A percentile compares a stretch with the other conserved stretches of the same genome.
Evolutionary conservation across 139 green algal species (phyloP).

Genomic region (Axilococcus clingmanii): DNA sequence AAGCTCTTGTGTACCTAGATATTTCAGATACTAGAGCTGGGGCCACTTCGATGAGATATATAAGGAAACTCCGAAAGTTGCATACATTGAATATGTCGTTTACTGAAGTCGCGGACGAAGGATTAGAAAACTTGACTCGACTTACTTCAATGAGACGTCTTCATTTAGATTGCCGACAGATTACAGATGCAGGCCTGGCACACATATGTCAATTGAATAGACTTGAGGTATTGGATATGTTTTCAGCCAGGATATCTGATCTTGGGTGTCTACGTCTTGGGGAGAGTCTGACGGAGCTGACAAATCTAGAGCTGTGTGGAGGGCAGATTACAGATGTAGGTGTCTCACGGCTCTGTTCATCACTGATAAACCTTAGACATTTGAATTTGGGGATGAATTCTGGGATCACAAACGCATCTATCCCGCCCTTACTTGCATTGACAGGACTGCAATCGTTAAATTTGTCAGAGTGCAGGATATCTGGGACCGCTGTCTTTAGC

Average conservation of each 20-base stretch:
- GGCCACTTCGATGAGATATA: slow-evolving; percentile 9
- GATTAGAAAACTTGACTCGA: slow-evolving; percentile 16
- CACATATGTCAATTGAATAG: slow-evolving; percentile 17
- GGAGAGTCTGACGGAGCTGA: slow-evolving; percentile 6
- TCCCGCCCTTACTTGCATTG: slow-evolving; percentile 16
- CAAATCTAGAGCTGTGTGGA: slow-evolving; percentile 25
- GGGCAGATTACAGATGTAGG: slow-evolving; percentile 18
- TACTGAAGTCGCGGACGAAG: slow-evolving; percentile 25
- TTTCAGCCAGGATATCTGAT: slow-evolving; percentile 33
- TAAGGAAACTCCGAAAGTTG: slow-evolving; percentile 21
- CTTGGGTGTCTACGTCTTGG: slow-evolving; percentile 13
- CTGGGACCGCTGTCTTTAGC: slow-evolving; percentile 13
- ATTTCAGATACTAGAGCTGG: slow-evolving; percentile 30
- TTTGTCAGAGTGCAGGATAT: slow-evolving; percentile 28
- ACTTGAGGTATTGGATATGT: slow-evolving; percentile 43
- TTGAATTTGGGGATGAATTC: slow-evolving; percentile 25
- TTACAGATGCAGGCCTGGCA: slow-evolving; percentile 26
- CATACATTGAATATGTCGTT: slow-evolving; percentile 32
- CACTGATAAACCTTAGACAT: slow-evolving; percentile 6
- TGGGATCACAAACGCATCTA: slow-evolving; percentile 14
- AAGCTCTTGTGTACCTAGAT: slow-evolving; percentile 22
- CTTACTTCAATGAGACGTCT: slow-evolving; percentile 21
- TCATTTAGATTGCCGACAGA: slow-evolving; percentile 29
- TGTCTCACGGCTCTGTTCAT: slow-evolving; percentile 6
- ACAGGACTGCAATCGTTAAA: slow-evolving; percentile 27